These are phyloP conservation scores for Lodderomyces jiufengensis DNA, from an alignment of 1,139 yeast species.

Conservation along the genomic window DNA sequence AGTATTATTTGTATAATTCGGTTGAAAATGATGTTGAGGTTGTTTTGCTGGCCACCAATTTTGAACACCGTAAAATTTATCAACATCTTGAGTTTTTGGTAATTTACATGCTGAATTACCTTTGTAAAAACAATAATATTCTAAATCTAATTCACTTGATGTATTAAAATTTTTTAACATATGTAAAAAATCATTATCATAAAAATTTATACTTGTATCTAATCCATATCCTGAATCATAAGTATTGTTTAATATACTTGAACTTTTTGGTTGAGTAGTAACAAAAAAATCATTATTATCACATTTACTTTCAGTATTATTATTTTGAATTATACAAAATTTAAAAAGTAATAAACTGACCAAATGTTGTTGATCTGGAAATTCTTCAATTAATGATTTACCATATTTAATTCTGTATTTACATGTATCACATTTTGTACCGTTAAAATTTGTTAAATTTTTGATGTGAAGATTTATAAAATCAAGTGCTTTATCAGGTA, in stretches of 20 bases:
- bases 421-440: conserved; percentile 34
- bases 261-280: conserved; percentile 28
- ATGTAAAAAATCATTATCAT: conserved; percentile 39
- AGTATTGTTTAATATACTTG: conserved; percentile 16
- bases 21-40: conserved; percentile 22
- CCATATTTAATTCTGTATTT: conserved; percentile 35
- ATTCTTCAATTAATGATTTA: conserved; percentile 22
- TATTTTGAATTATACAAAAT: conserved; percentile 30
- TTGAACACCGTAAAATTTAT: conserved; percentile 22
- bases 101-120: conserved; percentile 22
- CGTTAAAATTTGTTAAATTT: conserved; percentile 25
- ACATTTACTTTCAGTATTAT: conserved; percentile 31
- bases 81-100: conserved; percentile 29
- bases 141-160: conserved; percentile 35
- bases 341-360: conserved; percentile 35
- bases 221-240: conserved; percentile 24
- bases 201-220: conserved; percentile 27
- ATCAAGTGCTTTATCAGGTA: conserved; percentile 27
- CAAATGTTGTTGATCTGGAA: conserved; percentile 36
- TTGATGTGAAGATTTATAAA: conserved; percentile 27
- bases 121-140: conserved; percentile 33
- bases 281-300: conserved; percentile 37
- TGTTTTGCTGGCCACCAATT: conserved; percentile 34
- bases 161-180: conserved; percentile 33
- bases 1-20: conserved; percentile 20